Evolutionary conservation across 257 asterid species (phyloP).

Genomic region (Ophiorrhiza pumila): DNA sequence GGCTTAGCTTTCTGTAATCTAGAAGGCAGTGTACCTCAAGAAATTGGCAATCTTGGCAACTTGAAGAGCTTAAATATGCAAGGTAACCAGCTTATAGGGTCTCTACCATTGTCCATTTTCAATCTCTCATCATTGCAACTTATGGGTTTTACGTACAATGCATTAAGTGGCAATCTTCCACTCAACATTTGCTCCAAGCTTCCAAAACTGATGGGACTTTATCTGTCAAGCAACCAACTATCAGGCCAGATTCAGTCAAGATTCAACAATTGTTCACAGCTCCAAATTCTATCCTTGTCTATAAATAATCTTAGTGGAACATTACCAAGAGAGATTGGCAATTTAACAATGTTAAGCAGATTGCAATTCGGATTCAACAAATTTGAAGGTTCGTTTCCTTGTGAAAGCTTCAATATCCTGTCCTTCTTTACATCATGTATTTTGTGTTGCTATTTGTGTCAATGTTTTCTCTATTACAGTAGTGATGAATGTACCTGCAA

Average conservation of each 20-base stretch:
- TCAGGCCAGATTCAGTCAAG: conserved; percentile 23
- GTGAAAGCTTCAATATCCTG: too few relatives aligned
- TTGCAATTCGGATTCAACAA: neutral
- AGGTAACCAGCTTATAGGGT: conserved; percentile 18
- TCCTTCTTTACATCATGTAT: too few relatives aligned
- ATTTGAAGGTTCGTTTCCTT: conserved; percentile 2
- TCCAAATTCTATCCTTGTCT: neutral
- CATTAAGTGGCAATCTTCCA: conserved; percentile 21
- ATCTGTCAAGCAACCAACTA: neutral
- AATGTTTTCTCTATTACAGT: too few relatives aligned
- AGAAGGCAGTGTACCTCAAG: conserved; percentile 18
- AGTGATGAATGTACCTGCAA: too few relatives aligned
- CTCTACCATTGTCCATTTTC: conserved; percentile 16
- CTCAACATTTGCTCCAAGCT: conserved; percentile 13
- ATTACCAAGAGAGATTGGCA: conserved; percentile 11
- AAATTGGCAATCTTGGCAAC: conserved; percentile 1
- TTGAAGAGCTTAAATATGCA: neutral
- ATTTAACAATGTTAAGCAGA: neutral
- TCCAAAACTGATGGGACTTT: conserved; percentile 5
- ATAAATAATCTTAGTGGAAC: neutral
- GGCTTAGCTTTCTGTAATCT: neutral
- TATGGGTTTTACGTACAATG: neutral
- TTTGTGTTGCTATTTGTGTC: too few relatives aligned
- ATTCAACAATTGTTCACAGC: conserved; percentile 20
- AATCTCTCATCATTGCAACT: conserved; percentile 19